Conservation (phyloP, 2,329 filamentous ascomycete species). For the Venturia carpophila region DNA sequence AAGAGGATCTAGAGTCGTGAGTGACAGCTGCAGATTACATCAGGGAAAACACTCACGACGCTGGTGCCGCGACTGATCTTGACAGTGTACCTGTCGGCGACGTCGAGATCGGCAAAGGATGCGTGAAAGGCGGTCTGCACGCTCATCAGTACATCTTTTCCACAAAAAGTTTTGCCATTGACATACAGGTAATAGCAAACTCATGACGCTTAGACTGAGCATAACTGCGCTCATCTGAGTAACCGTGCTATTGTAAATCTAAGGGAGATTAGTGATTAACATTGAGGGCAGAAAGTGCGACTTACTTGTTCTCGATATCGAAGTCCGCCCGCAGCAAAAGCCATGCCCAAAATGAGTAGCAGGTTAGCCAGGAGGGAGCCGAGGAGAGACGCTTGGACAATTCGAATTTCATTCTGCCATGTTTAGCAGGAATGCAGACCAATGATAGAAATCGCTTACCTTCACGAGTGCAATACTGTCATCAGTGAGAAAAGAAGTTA, state of each 20-base stretch:
- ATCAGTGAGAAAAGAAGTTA: constrained; percentile 17
- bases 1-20: constrained; percentile 53
- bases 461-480: constrained; percentile 67
- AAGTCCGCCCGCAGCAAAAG: constrained; percentile 77
- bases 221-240: constrained; percentile 95
- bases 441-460: constrained; percentile 31
- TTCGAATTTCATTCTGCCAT: constrained; percentile 65
- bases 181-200: constrained; percentile 67
- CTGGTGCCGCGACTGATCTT: constrained; percentile 86
- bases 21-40: constrained; percentile 21
- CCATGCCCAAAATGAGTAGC: constrained; percentile 84
- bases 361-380: constrained; percentile 87
- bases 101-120: constrained; percentile 57
- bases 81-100: constrained; percentile 63
- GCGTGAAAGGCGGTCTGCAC: constrained; percentile 78
- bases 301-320: constrained; percentile 75
- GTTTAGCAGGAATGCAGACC: constrained; percentile 1
- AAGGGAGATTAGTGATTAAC: constrained; percentile 20
- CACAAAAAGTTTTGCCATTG: background rate
- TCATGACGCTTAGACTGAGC: constrained; percentile 82
- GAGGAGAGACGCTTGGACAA: constrained; percentile 83
- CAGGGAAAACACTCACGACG: constrained; percentile 50
- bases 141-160: background rate
- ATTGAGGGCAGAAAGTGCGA: background rate
- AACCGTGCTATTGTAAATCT: constrained; percentile 90